Evolutionary conservation across 345 rosid genomes (phyloP), one percentile per base, ranked within the genome.

Genomic region (Clarkia xantiana): DNA sequence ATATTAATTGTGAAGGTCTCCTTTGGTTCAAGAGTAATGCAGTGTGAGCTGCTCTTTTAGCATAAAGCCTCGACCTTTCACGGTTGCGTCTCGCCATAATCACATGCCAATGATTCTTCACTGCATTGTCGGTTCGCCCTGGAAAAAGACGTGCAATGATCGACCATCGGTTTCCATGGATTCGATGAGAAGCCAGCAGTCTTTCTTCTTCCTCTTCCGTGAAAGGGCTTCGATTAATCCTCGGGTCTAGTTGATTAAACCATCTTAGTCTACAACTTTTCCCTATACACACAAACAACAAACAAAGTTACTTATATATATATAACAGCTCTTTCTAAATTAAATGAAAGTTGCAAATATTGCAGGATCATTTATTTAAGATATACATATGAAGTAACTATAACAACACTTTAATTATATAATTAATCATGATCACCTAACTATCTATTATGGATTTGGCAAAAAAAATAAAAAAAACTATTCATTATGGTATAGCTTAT

Each of bases 71-170:
- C 1, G 75, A 73, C 14, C 76, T 60, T 58, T 76, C 76, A 40
- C 82, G 67, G 61, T 67, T 67, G 52, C 84, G 70, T 54, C 95
- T 71, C 8, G 95, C 97, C 95, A 86, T 90, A 45, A 90, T 77
- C 29, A 90, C 94, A 40, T 90, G 97, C 94, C 94, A 90, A 38
- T 90, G 97, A 65, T 90, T 90, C 86, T 90, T 90, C 39, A 90
- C 95, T 0, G 95, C 94, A 72, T 90, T 90, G 57, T 90, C 97
- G 0, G 97, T 90, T 3, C 97, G 76, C 22, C 97, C 97, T 0
- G 95, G 94, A 43, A 90, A 90, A 23, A 72, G 70, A 62, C 84
- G 72, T 1, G 95, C 85, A 18, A 90, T 90, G 45, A 81, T 66
- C 0, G 97, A 81, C 95, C 97, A 90, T 61, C 80, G 72, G 51